Conservation (phyloP, 2,329 filamentous ascomycete species). For the Botrytis fragariae region DNA sequence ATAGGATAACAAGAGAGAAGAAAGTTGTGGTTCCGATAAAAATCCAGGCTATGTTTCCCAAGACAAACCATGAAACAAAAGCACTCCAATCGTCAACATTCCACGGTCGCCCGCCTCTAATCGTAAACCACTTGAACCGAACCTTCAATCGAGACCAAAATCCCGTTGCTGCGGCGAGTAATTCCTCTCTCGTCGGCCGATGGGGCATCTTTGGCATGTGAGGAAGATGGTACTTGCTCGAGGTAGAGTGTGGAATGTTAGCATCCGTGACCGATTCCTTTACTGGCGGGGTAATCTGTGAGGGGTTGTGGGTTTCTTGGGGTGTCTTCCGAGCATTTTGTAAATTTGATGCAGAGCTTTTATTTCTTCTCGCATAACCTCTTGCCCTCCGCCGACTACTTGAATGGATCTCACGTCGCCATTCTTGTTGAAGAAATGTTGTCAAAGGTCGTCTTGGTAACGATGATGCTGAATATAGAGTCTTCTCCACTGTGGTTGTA, state of each 20-base stretch:
- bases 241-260: conserved; percentile 29
- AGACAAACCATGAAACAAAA: conserved; percentile 90
- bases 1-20: conserved; percentile 84
- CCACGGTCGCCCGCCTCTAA: conserved; percentile 88
- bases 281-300: conserved; percentile 24
- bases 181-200: conserved; percentile 87
- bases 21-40: conserved; percentile 97
- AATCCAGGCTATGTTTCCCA: conserved; percentile 93
- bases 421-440: conserved; percentile 29
- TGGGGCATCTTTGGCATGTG: conserved; percentile 71
- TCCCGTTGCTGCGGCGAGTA: conserved; percentile 84
- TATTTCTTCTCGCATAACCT: conserved; percentile 32
- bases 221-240: conserved; percentile 55
- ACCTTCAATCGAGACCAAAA: conserved; percentile 90
- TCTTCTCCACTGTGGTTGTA: conserved; percentile 30
- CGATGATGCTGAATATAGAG: conserved; percentile 26
- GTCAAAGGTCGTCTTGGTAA: conserved; percentile 22
- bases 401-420: conserved; percentile 36
- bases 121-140: conserved; percentile 97
- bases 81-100: conserved; percentile 96
- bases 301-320: conserved; percentile 27
- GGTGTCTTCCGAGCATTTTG: conserved; percentile 26
- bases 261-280: conserved; percentile 22
- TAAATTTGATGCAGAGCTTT: conserved; percentile 36
- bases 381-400: conserved; percentile 31